A percentile compares a stretch with the other conserved stretches of the same genome.
These are phyloP conservation scores for Colletotrichum spaethianum DNA, from an alignment of 2,329 filamentous ascomycete species.

Conservation along the genomic window DNA sequence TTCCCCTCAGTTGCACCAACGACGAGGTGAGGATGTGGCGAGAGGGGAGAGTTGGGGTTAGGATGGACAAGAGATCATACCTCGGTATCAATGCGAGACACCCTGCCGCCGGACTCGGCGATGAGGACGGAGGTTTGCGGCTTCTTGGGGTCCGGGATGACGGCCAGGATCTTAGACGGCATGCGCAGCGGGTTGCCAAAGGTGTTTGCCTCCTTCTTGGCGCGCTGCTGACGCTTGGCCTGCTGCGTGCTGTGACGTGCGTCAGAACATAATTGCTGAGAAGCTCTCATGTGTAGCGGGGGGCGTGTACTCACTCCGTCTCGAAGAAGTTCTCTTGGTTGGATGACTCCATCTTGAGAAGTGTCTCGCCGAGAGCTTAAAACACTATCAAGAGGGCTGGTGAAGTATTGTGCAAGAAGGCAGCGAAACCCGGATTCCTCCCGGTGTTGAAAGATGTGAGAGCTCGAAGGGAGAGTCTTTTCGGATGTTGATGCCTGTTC, in stretches of 20 bases:
- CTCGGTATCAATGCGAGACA: constrained; percentile 81
- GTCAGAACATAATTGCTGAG: constrained; percentile 48
- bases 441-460: not conserved
- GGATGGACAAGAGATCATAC: constrained; percentile 60
- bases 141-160: constrained; percentile 76
- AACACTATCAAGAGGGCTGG: not conserved
- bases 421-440: not conserved
- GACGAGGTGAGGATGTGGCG: not conserved
- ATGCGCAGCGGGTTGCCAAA: constrained; percentile 85
- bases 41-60: not conserved
- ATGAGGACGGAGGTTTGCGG: constrained; percentile 76
- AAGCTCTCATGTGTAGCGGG: rapidly evolving
- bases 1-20: not conserved
- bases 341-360: constrained; percentile 74
- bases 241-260: constrained; percentile 8
- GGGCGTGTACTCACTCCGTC: constrained; percentile 76
- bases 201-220: constrained; percentile 80
- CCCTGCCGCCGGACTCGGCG: constrained; percentile 88
- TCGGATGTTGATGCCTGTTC: constrained; percentile 13
- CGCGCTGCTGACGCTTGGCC: constrained; percentile 46
- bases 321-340: constrained; percentile 92
- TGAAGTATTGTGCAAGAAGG: not conserved
- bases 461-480: not conserved
- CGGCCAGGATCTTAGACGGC: constrained; percentile 88
- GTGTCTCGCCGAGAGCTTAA: constrained; percentile 12